These are phyloP conservation scores for Paecilomyces formosus DNA, from an alignment of 2,329 filamentous ascomycete genomes.

Conservation along the genomic window DNA sequence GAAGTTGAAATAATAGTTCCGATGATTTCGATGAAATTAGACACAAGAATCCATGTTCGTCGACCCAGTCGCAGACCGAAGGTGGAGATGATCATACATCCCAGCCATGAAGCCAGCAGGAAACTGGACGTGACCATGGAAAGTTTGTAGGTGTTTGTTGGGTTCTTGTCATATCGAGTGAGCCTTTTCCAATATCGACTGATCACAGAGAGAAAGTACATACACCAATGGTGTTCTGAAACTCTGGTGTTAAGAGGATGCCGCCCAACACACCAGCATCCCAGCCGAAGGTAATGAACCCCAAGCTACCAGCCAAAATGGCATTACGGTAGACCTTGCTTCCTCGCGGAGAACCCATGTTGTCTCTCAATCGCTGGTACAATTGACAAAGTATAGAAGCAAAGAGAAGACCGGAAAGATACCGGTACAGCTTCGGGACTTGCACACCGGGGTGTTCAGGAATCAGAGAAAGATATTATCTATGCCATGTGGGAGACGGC, in stretches of 20 bases:
- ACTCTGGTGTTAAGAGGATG: constrained; percentile 19
- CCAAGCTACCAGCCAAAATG: constrained; percentile 12
- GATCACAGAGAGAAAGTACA: background rate
- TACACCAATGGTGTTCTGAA: constrained; percentile 23
- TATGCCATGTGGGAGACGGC: background rate
- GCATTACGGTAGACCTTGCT: background rate
- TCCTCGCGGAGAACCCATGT: background rate
- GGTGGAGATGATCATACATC: constrained; percentile 16
- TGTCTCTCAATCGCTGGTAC: background rate
- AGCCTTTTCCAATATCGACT: background rate
- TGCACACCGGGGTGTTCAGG: background rate
- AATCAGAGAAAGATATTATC: background rate
- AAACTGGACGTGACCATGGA: constrained; percentile 24
- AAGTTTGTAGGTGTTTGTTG: constrained; percentile 12
- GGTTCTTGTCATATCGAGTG: background rate
- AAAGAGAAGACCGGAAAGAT: background rate
- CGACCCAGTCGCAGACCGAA: constrained; percentile 18
- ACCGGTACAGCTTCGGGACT: background rate
- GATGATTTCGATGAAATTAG: constrained; percentile 17
- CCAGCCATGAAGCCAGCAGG: constrained; percentile 22
- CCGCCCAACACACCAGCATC: constrained; percentile 29
- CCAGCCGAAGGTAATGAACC: constrained; percentile 28
- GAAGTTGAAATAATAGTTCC: constrained; percentile 21
- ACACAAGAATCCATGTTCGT: constrained; percentile 18
- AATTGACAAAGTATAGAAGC: background rate